These are phyloP conservation scores for Brassica balearica DNA, from an alignment of 441 rosid species.

Conservation along the genomic window DNA sequence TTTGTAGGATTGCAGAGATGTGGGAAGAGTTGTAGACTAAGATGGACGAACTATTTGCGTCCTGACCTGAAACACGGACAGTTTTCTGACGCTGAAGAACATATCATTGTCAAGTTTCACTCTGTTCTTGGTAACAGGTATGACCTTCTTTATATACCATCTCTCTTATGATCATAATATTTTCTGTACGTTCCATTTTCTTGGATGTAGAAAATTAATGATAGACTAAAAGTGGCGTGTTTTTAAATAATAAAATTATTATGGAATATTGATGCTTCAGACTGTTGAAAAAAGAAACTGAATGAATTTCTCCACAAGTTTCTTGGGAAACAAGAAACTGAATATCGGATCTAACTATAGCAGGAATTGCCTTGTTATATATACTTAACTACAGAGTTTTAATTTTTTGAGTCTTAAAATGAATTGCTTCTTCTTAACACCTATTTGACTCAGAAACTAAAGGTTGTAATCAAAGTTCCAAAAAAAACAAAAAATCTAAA, in stretches of 20 bases:
- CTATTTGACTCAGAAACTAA: neutral
- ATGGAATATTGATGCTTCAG: neutral
- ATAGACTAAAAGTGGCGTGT: neutral
- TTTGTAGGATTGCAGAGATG: conserved; percentile 52
- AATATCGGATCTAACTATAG: neutral
- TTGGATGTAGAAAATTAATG: neutral
- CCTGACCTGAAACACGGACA: conserved; percentile 86
- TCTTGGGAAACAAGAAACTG: conserved; percentile 28
- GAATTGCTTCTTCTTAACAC: neutral
- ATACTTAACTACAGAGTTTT: neutral
- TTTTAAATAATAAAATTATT: neutral
- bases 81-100: conserved; percentile 75
- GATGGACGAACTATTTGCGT: conserved; percentile 89
- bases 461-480: no score
- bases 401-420: neutral
- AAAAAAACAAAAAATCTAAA: no score
- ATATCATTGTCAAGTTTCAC: conserved; percentile 78
- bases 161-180: neutral
- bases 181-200: neutral
- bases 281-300: neutral
- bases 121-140: conserved; percentile 79
- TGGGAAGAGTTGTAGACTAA: conserved; percentile 83
- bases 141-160: neutral
- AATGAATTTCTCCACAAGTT: neutral
- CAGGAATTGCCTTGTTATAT: neutral